Percentiles rank a stretch among this genome's conserved stretches.
These are phyloP conservation scores for Coemansia guatemalensis DNA, from an alignment of 192 early-diverging fungal species.

Conservation along the genomic window DNA sequence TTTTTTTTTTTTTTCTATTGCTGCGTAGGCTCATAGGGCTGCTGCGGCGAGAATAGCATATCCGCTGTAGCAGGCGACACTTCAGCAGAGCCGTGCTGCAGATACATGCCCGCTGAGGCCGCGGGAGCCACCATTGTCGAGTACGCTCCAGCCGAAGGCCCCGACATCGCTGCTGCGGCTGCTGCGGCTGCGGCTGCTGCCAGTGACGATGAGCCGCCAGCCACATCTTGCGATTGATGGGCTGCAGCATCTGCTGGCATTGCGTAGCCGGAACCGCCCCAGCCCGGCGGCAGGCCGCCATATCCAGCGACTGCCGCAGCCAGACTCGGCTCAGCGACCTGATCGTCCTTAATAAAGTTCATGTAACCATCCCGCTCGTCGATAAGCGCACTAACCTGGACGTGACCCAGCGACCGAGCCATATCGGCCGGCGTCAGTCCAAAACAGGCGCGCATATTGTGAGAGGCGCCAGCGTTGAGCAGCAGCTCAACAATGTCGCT, in stretches of 20 bases:
- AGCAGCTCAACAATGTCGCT: conserved; percentile 56
- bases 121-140: not conserved
- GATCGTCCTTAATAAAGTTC: conserved; percentile 47
- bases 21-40: not conserved
- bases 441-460: conserved; percentile 8
- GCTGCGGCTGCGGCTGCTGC: not conserved
- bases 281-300: not conserved
- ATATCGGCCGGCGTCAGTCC: conserved; percentile 36
- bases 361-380: conserved; percentile 48
- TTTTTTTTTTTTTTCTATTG: not conserved
- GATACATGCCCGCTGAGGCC: not conserved
- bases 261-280: not conserved
- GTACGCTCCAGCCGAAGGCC: not conserved
- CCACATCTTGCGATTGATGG: not conserved
- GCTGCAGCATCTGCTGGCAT: not conserved
- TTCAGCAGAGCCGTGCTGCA: not conserved
- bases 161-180: not conserved
- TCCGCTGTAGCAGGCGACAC: not conserved
- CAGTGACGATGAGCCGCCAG: not conserved
- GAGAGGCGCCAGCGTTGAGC: conserved; percentile 58
- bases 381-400: conserved; percentile 16
- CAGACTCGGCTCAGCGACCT: conserved; percentile 15
- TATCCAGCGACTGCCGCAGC: not conserved
- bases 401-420: conserved; percentile 18
- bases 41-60: not conserved